phyloP scores from a whole-genome alignment of 352 stramenopile species.

The Globisporangium apiculatum region DNA sequence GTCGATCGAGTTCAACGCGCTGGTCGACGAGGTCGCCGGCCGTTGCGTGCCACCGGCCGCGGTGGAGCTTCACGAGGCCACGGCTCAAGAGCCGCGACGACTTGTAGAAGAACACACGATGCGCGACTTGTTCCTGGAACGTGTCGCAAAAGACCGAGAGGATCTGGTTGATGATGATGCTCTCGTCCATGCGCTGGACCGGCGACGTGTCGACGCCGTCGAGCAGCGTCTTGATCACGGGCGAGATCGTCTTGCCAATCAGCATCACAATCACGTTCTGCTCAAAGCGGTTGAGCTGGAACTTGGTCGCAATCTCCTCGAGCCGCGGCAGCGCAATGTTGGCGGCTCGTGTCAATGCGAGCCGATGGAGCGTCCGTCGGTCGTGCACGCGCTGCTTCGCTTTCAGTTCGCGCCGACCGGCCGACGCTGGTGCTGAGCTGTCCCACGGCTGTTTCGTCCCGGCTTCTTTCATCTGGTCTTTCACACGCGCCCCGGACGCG shows the following conservation, averaged over 20 bases:
- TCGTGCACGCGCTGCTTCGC: conserved; percentile 83
- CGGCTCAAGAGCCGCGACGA: conserved; percentile 66
- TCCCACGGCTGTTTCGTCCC: conserved; percentile 80
- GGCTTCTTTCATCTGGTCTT: conserved; percentile 88
- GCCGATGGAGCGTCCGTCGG: conserved; percentile 48
- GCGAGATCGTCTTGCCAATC: conserved; percentile 87
- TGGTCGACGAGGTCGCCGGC: conserved; percentile 83
- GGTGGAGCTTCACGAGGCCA: conserved; percentile 75
- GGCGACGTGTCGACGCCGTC: conserved; percentile 79
- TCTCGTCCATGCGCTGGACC: conserved; percentile 86
- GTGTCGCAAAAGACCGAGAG: conserved; percentile 85
- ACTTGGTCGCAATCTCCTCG: conserved; percentile 67
- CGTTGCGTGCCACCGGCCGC: conserved; percentile 77
- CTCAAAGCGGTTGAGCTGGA: conserved; percentile 84
- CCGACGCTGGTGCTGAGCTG: conserved; percentile 46
- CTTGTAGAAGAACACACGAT: conserved; percentile 88
- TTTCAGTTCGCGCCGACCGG: conserved; percentile 73
- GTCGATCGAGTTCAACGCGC: conserved; percentile 77
- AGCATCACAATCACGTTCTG: conserved; percentile 89
- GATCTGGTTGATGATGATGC: conserved; percentile 87
- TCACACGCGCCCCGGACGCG: conserved; percentile 72
- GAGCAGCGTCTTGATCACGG: conserved; percentile 84
- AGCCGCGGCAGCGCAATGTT: conserved; percentile 58
- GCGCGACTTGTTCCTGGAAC: conserved; percentile 83
- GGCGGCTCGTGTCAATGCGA: conserved; percentile 56